Evolutionary conservation across 768 basidiomycete species (phyloP).

Genomic region (Rossbeevera mucosa): DNA sequence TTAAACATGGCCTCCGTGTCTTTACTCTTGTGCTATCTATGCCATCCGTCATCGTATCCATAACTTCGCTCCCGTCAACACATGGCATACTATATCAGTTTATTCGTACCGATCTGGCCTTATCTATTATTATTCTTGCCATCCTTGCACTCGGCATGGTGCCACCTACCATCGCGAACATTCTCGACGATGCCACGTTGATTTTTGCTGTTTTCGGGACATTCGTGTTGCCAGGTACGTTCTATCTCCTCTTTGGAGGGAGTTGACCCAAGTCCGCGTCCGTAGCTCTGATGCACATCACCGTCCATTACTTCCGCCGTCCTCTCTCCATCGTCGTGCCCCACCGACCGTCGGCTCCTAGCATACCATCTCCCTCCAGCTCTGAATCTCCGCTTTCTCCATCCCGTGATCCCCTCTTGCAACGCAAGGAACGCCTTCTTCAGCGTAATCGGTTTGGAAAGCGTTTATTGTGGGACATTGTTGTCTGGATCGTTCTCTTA

Average conservation of each 20-base stretch:
- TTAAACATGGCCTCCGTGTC: constrained; percentile 40
- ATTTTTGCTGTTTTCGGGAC: constrained; percentile 50
- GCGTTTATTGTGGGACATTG: constrained; percentile 79
- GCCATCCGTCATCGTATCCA: constrained; percentile 55
- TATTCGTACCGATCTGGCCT: constrained; percentile 42
- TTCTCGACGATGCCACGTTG: constrained; percentile 47
- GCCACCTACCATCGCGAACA: constrained; percentile 34
- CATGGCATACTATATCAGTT: constrained; percentile 39
- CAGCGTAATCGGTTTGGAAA: constrained; percentile 69
- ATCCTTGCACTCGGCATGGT: constrained; percentile 45
- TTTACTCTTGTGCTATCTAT: constrained; percentile 53
- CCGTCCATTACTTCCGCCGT: constrained; percentile 76
- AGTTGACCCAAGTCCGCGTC: background rate
- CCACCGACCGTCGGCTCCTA: constrained; percentile 30
- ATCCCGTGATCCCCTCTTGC: constrained; percentile 64
- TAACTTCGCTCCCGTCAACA: constrained; percentile 48
- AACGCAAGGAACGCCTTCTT: constrained; percentile 80
- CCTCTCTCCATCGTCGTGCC: constrained; percentile 82
- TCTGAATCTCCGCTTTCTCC: constrained; percentile 23
- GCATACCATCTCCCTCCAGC: constrained; percentile 17
- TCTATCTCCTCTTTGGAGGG: background rate
- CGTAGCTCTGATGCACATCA: constrained; percentile 70
- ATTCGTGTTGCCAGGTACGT: constrained; percentile 59
- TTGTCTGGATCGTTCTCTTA: constrained; percentile 69
- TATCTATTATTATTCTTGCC: constrained; percentile 37